phyloP scores from a whole-genome alignment of 2,329 filamentous ascomycete genomes.

The Cercospora sojina region DNA sequence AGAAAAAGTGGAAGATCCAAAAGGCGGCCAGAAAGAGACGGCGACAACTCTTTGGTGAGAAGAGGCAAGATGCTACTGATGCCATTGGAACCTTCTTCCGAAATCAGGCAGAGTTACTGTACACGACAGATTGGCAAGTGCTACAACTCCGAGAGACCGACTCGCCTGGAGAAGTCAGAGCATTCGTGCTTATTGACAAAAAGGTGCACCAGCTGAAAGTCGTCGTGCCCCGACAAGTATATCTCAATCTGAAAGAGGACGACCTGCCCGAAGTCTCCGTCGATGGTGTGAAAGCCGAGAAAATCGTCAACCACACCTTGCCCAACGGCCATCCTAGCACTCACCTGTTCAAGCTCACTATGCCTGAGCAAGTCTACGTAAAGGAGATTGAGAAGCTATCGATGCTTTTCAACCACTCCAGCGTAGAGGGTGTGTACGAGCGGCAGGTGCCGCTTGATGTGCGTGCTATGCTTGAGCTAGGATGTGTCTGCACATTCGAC shows the following conservation, averaged over 20 bases:
- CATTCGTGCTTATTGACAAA: conserved; percentile 88
- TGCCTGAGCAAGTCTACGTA: conserved; percentile 84
- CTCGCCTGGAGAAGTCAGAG: conserved; percentile 79
- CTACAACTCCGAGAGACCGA: conserved; percentile 82
- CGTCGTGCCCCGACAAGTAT: conserved; percentile 84
- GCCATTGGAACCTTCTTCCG: conserved; percentile 73
- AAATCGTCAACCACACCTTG: conserved; percentile 86
- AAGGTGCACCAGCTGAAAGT: conserved; percentile 88
- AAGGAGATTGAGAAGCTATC: conserved; percentile 80
- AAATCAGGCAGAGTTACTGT: conserved; percentile 86
- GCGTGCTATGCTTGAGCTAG: conserved; percentile 82
- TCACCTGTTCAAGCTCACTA: conserved; percentile 89
- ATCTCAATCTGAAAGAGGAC: conserved; percentile 84
- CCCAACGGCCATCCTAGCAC: conserved; percentile 93
- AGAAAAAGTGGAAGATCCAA: conserved; percentile 98
- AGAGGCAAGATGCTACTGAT: conserved; percentile 60
- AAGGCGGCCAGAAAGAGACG: conserved; percentile 82
- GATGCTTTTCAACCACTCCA: conserved; percentile 82
- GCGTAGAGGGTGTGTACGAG: conserved; percentile 96
- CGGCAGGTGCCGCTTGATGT: conserved; percentile 84
- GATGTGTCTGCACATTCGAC: conserved; percentile 90
- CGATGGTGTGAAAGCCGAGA: conserved; percentile 81
- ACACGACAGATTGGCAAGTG: conserved; percentile 92
- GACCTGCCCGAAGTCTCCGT: conserved; percentile 88
- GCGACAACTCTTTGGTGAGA: conserved; percentile 89